Percentiles rank a stretch among this genome's conserved stretches.
Evolutionary conservation across 306 rosid species (phyloP).

Genomic region (Ziziphus jujuba): DNA sequence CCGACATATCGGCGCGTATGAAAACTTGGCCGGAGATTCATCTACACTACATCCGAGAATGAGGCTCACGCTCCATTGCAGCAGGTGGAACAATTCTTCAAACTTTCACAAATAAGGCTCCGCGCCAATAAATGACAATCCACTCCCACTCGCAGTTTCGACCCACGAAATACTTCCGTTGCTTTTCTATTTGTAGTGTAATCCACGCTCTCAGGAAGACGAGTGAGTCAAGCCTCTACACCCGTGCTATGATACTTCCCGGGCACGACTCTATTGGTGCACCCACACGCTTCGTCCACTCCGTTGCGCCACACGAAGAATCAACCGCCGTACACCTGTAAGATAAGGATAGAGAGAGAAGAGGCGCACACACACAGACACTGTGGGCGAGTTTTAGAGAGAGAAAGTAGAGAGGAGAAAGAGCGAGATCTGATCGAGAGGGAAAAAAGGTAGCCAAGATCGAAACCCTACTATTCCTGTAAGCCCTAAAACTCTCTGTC

Average conservation of each 20-base stretch:
- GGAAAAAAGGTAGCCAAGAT: conserved; percentile 20
- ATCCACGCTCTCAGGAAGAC: fast-evolving
- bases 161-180: background rate
- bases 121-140: conserved; percentile 34
- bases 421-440: conserved; percentile 71
- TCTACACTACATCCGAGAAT: conserved; percentile 9
- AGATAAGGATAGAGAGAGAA: conserved; percentile 53
- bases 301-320: conserved; percentile 45
- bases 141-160: background rate
- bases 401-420: conserved; percentile 54
- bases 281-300: conserved; percentile 52
- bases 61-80: conserved; percentile 5
- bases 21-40: background rate
- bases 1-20: conserved; percentile 27
- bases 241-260: conserved; percentile 44
- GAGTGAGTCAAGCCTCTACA: conserved; percentile 38
- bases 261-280: conserved; percentile 51
- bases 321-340: conserved; percentile 72
- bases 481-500: conserved; percentile 20
- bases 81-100: conserved; percentile 29
- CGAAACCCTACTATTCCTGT: conserved; percentile 45
- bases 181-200: conserved; percentile 1
- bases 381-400: conserved; percentile 49
- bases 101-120: conserved; percentile 30
- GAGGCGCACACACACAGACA: conserved; percentile 16